Evolutionary conservation across 345 rosid species (phyloP), one percentile per base, ranked within the genome.

Genomic region (Lepidium didymum): DNA sequence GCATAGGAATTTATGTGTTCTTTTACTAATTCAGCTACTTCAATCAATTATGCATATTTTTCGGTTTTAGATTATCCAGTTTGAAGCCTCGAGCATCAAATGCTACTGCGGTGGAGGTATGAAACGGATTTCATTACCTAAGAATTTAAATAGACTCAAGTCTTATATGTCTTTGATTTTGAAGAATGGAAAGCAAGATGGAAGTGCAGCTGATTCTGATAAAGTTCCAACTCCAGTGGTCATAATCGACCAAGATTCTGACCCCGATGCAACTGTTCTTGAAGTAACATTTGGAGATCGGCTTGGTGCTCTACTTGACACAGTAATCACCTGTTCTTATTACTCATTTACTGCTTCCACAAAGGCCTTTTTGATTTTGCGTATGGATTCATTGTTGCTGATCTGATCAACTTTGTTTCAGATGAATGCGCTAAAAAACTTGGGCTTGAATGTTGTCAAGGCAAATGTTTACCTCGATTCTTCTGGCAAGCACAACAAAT

Each of bases 211-310:
- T 42, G 92, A 85, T 33, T 79, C 86, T 4, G 97, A 88, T 37
- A 72, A 73, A 27, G 72, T 87, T 57, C 98, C 98, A 56, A 90
- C 86, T 56, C 99, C 99, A 10, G 92, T 82, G 59, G 99, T 94
- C 64, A 87, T 94, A 76, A 85, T 94, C 46, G 97, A 94, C 76
- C 94, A 81, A 71, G 99, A 94, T 77, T 87, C 97, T 27, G 96
- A 94, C 58, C 90, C 95, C 0, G 85, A 94, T 69, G 97, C 95
- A 42, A 90, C 99, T 31, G 45, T 94, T 2, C 82, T 94, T 23
- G 92, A 94, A 84, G 75, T 94, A 5, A 94, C 96, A 15, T 94
- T 94, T 18, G 99, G 99, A 4, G 89, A 94, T 78, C 99, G 99
- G 78, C 99, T 94, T 56, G 99, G 99, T 42, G 97, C 97, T 73